A percentile compares a stretch with the other conserved stretches of the same genome.
Evolutionary conservation across 768 basidiomycete species (phyloP).

Genomic region (Podaxis rugospora): DNA sequence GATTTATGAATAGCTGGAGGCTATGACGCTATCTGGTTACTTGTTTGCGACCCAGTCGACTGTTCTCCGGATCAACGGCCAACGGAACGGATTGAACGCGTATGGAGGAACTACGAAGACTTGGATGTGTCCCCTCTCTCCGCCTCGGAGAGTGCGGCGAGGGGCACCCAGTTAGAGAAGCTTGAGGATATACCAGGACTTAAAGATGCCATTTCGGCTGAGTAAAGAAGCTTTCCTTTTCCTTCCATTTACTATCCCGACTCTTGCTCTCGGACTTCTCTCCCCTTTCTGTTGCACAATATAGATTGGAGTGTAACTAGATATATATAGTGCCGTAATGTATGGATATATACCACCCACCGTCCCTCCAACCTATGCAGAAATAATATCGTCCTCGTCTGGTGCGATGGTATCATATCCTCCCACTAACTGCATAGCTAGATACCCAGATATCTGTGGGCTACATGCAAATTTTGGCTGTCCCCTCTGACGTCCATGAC

Average conservation of each 20-base stretch:
- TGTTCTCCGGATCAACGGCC: slow-evolving; percentile 45
- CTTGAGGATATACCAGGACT: slow-evolving; percentile 56
- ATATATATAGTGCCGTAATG: slow-evolving; percentile 8
- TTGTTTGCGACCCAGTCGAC: slow-evolving; percentile 62
- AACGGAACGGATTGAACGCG: slow-evolving; percentile 54
- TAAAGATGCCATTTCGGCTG: slow-evolving; percentile 26
- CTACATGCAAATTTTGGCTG: slow-evolving; percentile 65
- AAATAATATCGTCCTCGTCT: neutral
- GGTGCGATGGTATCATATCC: neutral
- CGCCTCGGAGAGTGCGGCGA: slow-evolving; percentile 62
- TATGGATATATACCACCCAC: slow-evolving; percentile 3
- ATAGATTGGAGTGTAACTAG: neutral
- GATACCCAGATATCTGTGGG: neutral
- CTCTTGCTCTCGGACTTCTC: neutral
- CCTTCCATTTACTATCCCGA: neutral
- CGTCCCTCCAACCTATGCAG: neutral
- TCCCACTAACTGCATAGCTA: neutral
- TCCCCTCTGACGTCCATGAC: slow-evolving; percentile 70
- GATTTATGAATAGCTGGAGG: slow-evolving; percentile 69
- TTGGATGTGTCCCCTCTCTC: slow-evolving; percentile 69
- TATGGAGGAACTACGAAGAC: slow-evolving; percentile 62
- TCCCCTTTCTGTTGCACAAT: neutral
- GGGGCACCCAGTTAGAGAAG: slow-evolving; percentile 62
- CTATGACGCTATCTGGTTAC: slow-evolving; percentile 94
- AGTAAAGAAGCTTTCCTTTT: neutral